These are phyloP conservation scores for Polygonum maritimum DNA, from an alignment of 148 eudicot species.

Conservation along the genomic window DNA sequence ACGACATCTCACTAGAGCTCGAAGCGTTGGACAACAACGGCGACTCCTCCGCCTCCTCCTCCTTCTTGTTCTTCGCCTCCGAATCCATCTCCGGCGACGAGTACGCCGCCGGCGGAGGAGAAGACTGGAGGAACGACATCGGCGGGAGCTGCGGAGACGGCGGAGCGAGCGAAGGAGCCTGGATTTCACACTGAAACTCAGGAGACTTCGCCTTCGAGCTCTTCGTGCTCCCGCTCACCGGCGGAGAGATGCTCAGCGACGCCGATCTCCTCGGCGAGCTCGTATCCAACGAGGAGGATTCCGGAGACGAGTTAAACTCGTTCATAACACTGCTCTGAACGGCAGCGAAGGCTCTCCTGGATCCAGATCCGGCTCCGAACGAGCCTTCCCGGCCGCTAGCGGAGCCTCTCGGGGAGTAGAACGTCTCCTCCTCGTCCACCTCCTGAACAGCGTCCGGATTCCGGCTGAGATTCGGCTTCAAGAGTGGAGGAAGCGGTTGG, in stretches of 20 bases:
- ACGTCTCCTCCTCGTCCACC: constrained; percentile 54
- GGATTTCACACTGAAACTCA: constrained; percentile 39
- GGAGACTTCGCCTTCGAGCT: constrained; percentile 55
- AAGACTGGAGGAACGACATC: constrained; percentile 26
- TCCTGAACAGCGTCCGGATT: constrained; percentile 14
- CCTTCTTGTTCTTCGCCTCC: constrained; percentile 17
- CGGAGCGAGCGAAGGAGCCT: constrained; percentile 1
- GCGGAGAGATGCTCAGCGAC: constrained; percentile 73
- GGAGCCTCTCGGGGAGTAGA: constrained; percentile 83
- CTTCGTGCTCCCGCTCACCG: constrained; percentile 48
- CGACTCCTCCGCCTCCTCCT: constrained; percentile 39
- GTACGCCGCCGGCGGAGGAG: constrained; percentile 7
- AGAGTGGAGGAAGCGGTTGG: constrained; percentile 71
- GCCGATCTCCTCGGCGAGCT: constrained; percentile 61
- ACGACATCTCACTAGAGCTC: constrained; percentile 20
- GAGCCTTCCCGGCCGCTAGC: constrained; percentile 48
- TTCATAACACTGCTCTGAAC: constrained; percentile 4
- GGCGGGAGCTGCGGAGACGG: constrained; percentile 29
- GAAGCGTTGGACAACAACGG: constrained; percentile 36
- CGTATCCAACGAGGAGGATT: constrained; percentile 38
- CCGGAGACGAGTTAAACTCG: constrained; percentile 23
- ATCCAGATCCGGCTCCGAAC: constrained; percentile 38
- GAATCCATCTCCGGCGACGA: constrained; percentile 34
- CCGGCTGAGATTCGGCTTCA: neutral
- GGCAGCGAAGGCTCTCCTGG: constrained; percentile 39